Evolutionary conservation across 2,329 filamentous ascomycete genomes (phyloP), one percentile per base, ranked within the genome.

Genomic region (Cercospora canescens): DNA sequence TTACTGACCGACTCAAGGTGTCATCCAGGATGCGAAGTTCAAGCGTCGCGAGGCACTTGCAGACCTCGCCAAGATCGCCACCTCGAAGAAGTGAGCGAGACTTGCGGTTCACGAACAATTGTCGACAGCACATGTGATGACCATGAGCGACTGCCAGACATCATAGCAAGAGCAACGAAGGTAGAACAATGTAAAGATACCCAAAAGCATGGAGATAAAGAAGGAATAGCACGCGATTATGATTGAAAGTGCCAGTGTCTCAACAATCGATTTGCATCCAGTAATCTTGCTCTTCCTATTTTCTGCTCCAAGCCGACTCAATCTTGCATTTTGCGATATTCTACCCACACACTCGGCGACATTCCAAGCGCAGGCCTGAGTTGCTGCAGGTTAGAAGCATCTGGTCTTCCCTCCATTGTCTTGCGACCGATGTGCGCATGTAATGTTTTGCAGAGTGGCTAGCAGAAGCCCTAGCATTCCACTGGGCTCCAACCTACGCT

Each of bases 11-110:
- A 14, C 16, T 62, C 3, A 65, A 90, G 89, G 85, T 72, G 89
- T 91, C 66, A 90, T 92, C 70, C 86, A 90, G 78, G 89, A 92
- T 75, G 89, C 89, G 73, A 90, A 89, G 81, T 92, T 88, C 85
- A 92, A 92, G 85, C 88, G 89, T 68, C 87, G 87, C 60, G 89
- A 91, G 76, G 89, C 88, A 58, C 83, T 92, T 39, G 86, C 87
- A 57, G 89, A 90, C 73, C 83, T 91, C 41, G 88, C 86, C 65
- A 79, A 79, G 74, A 76, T 72, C 54, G 77, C 72, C 56, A 75
- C 76, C 21, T 63, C 69, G 67, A 76, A 78, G 74, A 72, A 76
- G 8, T 62, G 48, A 62, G 60, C 60, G 6, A 37, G 28, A 6
- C 4, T 18, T 6, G 28, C 3, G 21, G 59, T 58, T 32, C 21